Conservation (phyloP, 2,329 filamentous ascomycete genomes). For the Fusarium compactum region DNA sequence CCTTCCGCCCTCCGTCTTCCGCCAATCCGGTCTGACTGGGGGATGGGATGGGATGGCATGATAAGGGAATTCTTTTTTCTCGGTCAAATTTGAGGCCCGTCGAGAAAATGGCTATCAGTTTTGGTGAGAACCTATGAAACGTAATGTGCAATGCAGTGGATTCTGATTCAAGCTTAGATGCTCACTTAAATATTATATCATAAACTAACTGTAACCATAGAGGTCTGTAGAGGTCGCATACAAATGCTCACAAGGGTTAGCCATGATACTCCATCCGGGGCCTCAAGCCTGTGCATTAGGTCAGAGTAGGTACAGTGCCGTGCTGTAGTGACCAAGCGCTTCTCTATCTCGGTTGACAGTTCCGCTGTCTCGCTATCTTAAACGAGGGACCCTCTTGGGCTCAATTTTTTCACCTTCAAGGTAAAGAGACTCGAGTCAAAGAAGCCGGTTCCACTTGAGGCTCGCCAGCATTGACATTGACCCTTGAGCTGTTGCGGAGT, state of each 20-base stretch:
- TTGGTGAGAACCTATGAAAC: conserved; percentile 14
- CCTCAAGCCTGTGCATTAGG: conserved; percentile 14
- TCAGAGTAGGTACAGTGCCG: background rate
- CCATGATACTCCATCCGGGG: conserved; percentile 14
- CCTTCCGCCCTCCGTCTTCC: background rate
- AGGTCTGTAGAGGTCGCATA: conserved; percentile 4
- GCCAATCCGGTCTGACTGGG: conserved; percentile 18
- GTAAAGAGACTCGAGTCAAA: conserved; percentile 3
- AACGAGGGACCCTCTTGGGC: conserved; percentile 21
- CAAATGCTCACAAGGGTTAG: background rate
- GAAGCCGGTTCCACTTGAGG: conserved; percentile 40
- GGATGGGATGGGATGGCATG: conserved; percentile 17
- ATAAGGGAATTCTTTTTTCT: conserved; percentile 18
- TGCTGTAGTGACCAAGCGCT: background rate
- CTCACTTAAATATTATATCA: background rate
- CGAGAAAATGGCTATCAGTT: background rate
- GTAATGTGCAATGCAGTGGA: background rate
- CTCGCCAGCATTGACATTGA: conserved; percentile 34
- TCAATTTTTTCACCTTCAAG: conserved; percentile 24
- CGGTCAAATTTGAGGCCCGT: conserved; percentile 20
- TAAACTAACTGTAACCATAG: background rate
- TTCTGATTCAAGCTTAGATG: background rate
- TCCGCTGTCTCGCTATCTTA: conserved; percentile 14
- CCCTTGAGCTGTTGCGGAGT: conserved; percentile 23
- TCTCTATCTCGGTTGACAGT: conserved; percentile 10